Conservation (phyloP, 164 flowering plant genomes). For the Nymphaea colorata region DNA sequence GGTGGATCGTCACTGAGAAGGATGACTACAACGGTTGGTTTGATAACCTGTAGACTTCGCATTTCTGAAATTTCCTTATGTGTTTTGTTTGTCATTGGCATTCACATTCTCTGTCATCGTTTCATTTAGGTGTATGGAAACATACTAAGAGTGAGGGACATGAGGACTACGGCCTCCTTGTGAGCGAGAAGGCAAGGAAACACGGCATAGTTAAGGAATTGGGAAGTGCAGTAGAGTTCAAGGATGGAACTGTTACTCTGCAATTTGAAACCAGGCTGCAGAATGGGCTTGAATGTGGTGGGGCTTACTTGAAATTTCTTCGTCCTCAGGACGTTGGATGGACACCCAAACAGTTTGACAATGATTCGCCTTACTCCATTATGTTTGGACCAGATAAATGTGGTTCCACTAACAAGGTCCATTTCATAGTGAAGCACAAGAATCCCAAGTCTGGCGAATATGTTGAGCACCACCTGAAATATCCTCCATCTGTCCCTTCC, state of each 20-base stretch:
- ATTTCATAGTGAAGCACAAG: slow-evolving; percentile 90
- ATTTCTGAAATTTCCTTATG: neutral
- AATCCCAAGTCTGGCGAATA: slow-evolving; percentile 87
- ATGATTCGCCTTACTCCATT: slow-evolving; percentile 85
- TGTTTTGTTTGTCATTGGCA: neutral
- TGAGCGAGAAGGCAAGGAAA: slow-evolving; percentile 88
- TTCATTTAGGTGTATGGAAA: slow-evolving; percentile 77
- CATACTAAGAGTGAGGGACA: slow-evolving; percentile 93
- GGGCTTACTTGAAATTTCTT: slow-evolving; percentile 88
- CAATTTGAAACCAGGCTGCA: slow-evolving; percentile 88
- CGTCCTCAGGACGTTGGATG: slow-evolving; percentile 98
- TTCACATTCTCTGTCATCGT: neutral
- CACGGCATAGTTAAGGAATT: slow-evolving; percentile 91
- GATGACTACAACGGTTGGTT: slow-evolving; percentile 55
- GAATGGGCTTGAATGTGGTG: slow-evolving; percentile 96
- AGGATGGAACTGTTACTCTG: slow-evolving; percentile 63
- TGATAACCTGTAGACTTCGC: slow-evolving; percentile 2
- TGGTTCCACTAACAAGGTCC: slow-evolving; percentile 91
- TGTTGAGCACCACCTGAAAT: slow-evolving; percentile 86
- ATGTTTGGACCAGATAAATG: slow-evolving; percentile 99
- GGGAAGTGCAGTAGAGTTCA: slow-evolving; percentile 48
- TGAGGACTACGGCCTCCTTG: slow-evolving; percentile 93
- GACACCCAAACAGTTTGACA: slow-evolving; percentile 68
- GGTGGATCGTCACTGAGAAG: slow-evolving; percentile 74
- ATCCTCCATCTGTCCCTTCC: slow-evolving; percentile 76